These are phyloP conservation scores for Wickerhamiella qilinensis DNA, from an alignment of 805 yeast genomes.

Conservation along the genomic window DNA sequence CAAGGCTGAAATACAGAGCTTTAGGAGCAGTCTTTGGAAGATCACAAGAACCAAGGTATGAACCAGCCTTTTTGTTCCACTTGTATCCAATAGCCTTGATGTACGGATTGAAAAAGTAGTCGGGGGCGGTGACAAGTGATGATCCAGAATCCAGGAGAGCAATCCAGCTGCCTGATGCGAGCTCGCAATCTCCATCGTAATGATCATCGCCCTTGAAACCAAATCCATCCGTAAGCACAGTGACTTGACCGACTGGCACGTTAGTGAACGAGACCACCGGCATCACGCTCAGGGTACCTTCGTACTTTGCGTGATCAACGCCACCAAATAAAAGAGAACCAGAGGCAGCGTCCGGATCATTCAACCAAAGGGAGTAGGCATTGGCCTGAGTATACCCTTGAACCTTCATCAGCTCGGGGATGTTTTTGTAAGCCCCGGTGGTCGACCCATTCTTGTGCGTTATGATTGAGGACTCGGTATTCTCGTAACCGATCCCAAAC, in stretches of 20 bases:
- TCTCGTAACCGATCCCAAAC: conserved; percentile 24
- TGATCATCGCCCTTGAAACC: neutral
- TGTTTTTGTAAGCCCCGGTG: conserved; percentile 10
- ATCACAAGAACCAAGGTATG: conserved; percentile 16
- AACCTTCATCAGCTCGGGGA: conserved; percentile 21
- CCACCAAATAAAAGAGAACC: conserved; percentile 46
- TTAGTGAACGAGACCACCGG: conserved; percentile 12
- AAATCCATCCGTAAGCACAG: conserved; percentile 8
- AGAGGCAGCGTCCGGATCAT: conserved; percentile 16
- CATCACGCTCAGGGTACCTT: conserved; percentile 27
- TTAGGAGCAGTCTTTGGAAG: conserved; percentile 15
- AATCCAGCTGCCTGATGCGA: conserved; percentile 9
- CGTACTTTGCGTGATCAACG: conserved; percentile 44
- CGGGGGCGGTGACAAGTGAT: conserved; percentile 24
- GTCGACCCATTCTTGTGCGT: conserved; percentile 6
- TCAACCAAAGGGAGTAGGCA: conserved; percentile 33
- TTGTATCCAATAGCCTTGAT: conserved; percentile 25
- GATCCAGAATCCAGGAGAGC: conserved; percentile 49
- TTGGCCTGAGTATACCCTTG: conserved; percentile 26
- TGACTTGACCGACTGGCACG: conserved; percentile 5
- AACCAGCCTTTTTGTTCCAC: conserved; percentile 27
- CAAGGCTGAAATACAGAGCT: conserved; percentile 22
- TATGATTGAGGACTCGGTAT: conserved; percentile 16
- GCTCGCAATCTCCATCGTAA: conserved; percentile 8
- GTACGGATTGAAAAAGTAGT: conserved; percentile 19